phyloP scores from a whole-genome alignment of 1,139 yeast genomes.

The Sugiyamaella novakii region DNA sequence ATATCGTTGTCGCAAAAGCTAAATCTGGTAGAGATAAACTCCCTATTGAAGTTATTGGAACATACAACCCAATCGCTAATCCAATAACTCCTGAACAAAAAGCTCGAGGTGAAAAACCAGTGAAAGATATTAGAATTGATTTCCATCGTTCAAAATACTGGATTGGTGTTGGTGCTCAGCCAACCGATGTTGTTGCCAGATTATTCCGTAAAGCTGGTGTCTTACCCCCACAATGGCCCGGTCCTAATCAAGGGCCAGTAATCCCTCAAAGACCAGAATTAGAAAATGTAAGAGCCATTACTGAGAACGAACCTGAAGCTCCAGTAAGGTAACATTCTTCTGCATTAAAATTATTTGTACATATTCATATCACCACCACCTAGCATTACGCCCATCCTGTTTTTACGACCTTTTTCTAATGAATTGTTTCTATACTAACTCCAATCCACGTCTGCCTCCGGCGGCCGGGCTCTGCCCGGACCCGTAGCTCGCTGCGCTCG shows the following conservation, averaged over 20 bases:
- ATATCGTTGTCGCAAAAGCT: slow-evolving; percentile 84
- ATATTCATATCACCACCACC: background rate
- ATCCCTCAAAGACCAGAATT: slow-evolving; percentile 28
- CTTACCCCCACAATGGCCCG: slow-evolving; percentile 72
- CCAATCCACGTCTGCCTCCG: no score
- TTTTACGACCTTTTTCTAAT: no score
- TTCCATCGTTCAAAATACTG: slow-evolving; percentile 93
- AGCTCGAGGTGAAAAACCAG: slow-evolving; percentile 57
- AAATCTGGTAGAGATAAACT: slow-evolving; percentile 73
- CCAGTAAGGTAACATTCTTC: background rate
- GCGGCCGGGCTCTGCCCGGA: no score
- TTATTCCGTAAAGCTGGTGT: slow-evolving; percentile 64
- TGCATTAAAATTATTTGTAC: no score
- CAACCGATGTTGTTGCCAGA: slow-evolving; percentile 77
- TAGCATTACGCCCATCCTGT: no score
- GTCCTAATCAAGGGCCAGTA: slow-evolving; percentile 37
- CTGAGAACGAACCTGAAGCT: slow-evolving; percentile 4
- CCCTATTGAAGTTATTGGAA: slow-evolving; percentile 95
- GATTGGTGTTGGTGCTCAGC: slow-evolving; percentile 99
- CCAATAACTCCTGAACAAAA: slow-evolving; percentile 65
- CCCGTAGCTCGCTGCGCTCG: no score
- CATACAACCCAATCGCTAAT: slow-evolving; percentile 82
- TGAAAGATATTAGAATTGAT: slow-evolving; percentile 80
- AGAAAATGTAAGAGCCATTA: slow-evolving; percentile 18
- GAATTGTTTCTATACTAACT: no score